Evolutionary conservation across 345 rosid genomes (phyloP), one percentile per base, ranked within the genome.

Genomic region (Aquilaria sinensis): DNA sequence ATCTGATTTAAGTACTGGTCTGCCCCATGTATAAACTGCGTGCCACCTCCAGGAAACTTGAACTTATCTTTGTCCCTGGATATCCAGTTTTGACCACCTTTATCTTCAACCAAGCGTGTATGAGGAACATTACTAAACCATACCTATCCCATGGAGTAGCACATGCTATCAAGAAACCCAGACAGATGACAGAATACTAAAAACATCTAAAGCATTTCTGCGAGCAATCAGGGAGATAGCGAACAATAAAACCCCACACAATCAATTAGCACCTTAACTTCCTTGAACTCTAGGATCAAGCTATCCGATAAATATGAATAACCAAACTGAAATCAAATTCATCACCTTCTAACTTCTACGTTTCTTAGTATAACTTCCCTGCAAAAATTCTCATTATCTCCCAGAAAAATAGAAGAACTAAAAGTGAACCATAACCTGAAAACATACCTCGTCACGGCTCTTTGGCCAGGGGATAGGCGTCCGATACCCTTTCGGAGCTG

Each of bases 71-170:
- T 88, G 58, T 60, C 83, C 61, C 67, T 84, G 53, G 61, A 64
- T 46, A 94, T 94, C 97, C 99, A 94, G 71, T 94, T 94, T 69
- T 94, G 99, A 62, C 97, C 97, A 12, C 99, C 91, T 74, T 94
- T 94, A 57, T 94, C 99, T 65, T 91, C 93, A 67, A 83, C 99
- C 56, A 94, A 71, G 29, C 89, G 82, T 2, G 88, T 67, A 74
- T 91, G 97, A 13, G 97, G 96, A 69, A 94, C 96, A 69, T 94
- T 94, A 61, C 62, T 74, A 57, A 70, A 90, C 99, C 99, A 94
- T 49, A 88, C 96, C 98, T 93, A 46, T 23, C 45, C 57, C 67
- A 33, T 43, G 52, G 71, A 65, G 23, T 52, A 59, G 31, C 67
- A 58, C 41, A 37, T 68, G 60, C 68, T n/a, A 47, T 58, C 31